Evolutionary conservation across 768 basidiomycete species (phyloP).

Genomic region (Agaricus blazei): DNA sequence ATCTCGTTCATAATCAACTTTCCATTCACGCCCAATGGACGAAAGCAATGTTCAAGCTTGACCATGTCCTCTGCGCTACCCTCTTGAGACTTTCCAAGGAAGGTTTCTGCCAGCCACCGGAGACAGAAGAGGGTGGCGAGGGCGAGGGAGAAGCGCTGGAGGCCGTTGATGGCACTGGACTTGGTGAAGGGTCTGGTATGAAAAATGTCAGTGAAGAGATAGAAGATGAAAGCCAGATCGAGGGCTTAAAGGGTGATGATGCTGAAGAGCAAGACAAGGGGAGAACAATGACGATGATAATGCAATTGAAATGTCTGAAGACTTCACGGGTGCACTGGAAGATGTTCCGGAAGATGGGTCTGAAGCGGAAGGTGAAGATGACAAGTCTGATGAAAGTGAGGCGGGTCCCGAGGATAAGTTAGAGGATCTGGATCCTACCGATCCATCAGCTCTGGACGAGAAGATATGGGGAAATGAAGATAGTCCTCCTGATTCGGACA

Average conservation of each 20-base stretch:
- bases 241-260: slow-evolving; percentile 77
- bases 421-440: slow-evolving; percentile 75
- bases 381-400: slow-evolving; percentile 49
- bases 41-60: slow-evolving; percentile 78
- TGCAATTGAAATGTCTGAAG: slow-evolving; percentile 87
- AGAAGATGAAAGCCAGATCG: slow-evolving; percentile 94
- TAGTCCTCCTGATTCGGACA: slow-evolving; percentile 45
- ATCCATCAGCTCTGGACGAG: slow-evolving; percentile 86
- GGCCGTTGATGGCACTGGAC: slow-evolving; percentile 71
- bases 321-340: slow-evolving; percentile 84
- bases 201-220: slow-evolving; percentile 94
- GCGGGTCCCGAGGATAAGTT: slow-evolving; percentile 78
- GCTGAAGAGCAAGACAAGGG: slow-evolving; percentile 37
- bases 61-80: slow-evolving; percentile 70
- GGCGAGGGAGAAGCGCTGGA: slow-evolving; percentile 43
- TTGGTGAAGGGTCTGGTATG: slow-evolving; percentile 82
- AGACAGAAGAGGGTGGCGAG: slow-evolving; percentile 55
- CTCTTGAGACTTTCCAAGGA: slow-evolving; percentile 70
- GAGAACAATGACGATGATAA: slow-evolving; percentile 57
- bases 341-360: slow-evolving; percentile 66
- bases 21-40: slow-evolving; percentile 56
- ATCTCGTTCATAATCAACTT: slow-evolving; percentile 56
- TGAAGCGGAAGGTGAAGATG: slow-evolving; percentile 37
- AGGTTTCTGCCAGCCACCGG: slow-evolving; percentile 91
- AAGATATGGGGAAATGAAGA: slow-evolving; percentile 94